phyloP scores from a whole-genome alignment of 2,329 filamentous ascomycete species.

The Orbilia ellipsospora region DNA sequence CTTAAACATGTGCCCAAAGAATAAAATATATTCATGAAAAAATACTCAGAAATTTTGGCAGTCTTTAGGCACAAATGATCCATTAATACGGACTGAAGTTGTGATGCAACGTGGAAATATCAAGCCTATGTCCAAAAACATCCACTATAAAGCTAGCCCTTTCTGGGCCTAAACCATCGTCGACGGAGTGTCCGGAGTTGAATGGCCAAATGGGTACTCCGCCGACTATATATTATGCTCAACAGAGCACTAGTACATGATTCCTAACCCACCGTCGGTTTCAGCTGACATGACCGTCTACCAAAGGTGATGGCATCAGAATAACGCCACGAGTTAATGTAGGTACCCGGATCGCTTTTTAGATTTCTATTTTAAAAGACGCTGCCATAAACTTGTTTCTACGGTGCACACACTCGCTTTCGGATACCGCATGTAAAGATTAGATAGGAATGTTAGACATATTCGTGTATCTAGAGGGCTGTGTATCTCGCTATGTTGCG shows the following conservation, averaged over 20 bases:
- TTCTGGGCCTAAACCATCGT: too few relatives aligned
- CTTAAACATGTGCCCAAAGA: too few relatives aligned
- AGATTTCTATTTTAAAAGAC: conserved; percentile 12
- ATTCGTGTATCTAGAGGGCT: conserved; percentile 20
- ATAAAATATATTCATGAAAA: too few relatives aligned
- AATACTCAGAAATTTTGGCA: too few relatives aligned
- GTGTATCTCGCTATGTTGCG: conserved; percentile 6
- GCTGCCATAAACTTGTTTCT: conserved; percentile 31
- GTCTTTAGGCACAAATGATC: too few relatives aligned
- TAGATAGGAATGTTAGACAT: conserved; percentile 9
- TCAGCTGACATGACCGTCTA: conserved; percentile 3
- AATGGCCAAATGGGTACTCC: too few relatives aligned
- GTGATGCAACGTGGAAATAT: too few relatives aligned
- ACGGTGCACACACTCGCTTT: not conserved
- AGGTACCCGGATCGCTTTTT: conserved; percentile 19
- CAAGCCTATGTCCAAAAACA: too few relatives aligned
- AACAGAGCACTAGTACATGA: conserved; percentile 7
- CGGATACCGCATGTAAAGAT: conserved; percentile 5
- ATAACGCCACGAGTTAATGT: conserved; percentile 8
- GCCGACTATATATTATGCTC: conserved; percentile 5
- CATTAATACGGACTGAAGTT: too few relatives aligned
- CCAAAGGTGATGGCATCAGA: too few relatives aligned
- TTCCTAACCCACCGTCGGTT: conserved; percentile 35
- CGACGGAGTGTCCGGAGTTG: too few relatives aligned
- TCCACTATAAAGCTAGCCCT: too few relatives aligned